phyloP scores from a whole-genome alignment of 2,329 filamentous ascomycete species.

The Chrysosporium keratinophilum region DNA sequence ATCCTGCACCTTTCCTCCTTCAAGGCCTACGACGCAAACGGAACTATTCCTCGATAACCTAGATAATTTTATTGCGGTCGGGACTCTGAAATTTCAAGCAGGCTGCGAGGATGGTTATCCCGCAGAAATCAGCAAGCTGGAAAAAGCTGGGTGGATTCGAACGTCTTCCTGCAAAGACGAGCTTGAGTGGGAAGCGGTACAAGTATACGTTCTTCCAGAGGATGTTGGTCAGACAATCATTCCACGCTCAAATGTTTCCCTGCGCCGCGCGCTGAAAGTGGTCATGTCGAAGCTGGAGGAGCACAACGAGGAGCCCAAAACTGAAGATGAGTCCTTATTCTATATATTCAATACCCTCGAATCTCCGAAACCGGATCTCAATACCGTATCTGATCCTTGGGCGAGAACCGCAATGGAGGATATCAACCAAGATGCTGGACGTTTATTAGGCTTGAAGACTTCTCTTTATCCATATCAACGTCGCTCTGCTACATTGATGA shows the following conservation, averaged over 20 bases:
- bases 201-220: slow-evolving; percentile 34
- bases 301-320: slow-evolving; percentile 6
- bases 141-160: slow-evolving; percentile 31
- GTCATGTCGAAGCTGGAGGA: slow-evolving; percentile 34
- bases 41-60: slow-evolving; percentile 14
- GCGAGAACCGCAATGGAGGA: slow-evolving; percentile 30
- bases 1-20: neutral
- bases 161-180: slow-evolving; percentile 19
- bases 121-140: slow-evolving; percentile 21
- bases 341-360: slow-evolving; percentile 43
- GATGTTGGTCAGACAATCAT: slow-evolving; percentile 29
- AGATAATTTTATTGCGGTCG: slow-evolving; percentile 25
- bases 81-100: slow-evolving; percentile 21
- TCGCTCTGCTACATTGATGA: slow-evolving; percentile 69
- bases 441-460: slow-evolving; percentile 40
- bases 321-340: slow-evolving; percentile 38
- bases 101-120: neutral
- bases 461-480: slow-evolving; percentile 68
- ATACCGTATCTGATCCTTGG: slow-evolving; percentile 25
- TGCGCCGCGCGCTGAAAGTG: slow-evolving; percentile 30
- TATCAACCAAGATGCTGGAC: slow-evolving; percentile 17
- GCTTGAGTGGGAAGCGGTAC: slow-evolving; percentile 20
- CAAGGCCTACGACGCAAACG: slow-evolving; percentile 10
- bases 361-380: slow-evolving; percentile 29
- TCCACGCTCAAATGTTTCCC: slow-evolving; percentile 25